phyloP scores from a whole-genome alignment of 2,329 filamentous ascomycete genomes.

The Lasiodiplodia citricola region DNA sequence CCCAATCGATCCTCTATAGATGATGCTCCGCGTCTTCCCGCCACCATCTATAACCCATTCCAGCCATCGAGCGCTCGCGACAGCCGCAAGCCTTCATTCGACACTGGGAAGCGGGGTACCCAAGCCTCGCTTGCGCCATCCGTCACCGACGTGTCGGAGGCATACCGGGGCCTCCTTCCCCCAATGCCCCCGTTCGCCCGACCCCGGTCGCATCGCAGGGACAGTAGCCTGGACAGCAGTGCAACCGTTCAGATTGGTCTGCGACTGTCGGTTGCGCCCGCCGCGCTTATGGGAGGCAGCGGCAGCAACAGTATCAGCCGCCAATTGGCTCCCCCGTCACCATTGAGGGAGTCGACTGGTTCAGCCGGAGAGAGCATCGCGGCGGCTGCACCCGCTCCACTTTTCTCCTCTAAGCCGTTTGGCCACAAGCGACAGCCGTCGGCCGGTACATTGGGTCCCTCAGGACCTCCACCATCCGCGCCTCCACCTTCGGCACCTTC shows the following conservation, averaged over 20 bases:
- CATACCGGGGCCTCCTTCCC: slow-evolving; percentile 25
- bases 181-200: slow-evolving; percentile 47
- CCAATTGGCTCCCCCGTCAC: slow-evolving; percentile 9
- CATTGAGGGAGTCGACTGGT: slow-evolving; percentile 34
- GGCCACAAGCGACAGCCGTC: slow-evolving; percentile 7
- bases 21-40: slow-evolving; percentile 45
- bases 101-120: not conserved
- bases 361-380: slow-evolving; percentile 36
- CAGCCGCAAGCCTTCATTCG: slow-evolving; percentile 29
- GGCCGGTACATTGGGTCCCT: not conserved
- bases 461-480: not conserved
- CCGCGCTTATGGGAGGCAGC: slow-evolving; percentile 42
- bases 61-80: slow-evolving; percentile 22
- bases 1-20: slow-evolving; percentile 41
- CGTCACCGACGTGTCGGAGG: slow-evolving; percentile 45
- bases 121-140: slow-evolving; percentile 27
- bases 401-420: not conserved
- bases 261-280: slow-evolving; percentile 61
- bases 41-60: slow-evolving; percentile 41
- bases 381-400: slow-evolving; percentile 3
- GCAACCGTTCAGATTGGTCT: slow-evolving; percentile 75
- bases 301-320: slow-evolving; percentile 35
- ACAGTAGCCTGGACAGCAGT: slow-evolving; percentile 68
- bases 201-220: slow-evolving; percentile 55
- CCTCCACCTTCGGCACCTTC: slow-evolving; percentile 6